phyloP scores from a whole-genome alignment of 805 yeast species.

The Hanseniaspora hatyaiensis region DNA sequence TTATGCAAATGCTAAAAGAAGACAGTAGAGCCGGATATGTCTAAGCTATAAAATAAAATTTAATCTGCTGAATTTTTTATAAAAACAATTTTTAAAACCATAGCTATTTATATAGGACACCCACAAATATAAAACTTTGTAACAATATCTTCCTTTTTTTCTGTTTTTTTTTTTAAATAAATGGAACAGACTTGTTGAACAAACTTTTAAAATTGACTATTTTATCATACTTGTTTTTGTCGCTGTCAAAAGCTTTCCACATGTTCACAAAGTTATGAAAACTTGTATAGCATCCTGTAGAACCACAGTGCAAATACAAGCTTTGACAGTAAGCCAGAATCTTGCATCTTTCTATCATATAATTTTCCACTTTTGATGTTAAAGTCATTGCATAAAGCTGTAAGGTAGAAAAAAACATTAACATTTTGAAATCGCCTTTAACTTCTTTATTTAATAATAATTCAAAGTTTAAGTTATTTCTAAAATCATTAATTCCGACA shows the following conservation, averaged over 20 bases:
- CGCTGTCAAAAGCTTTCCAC: conserved; percentile 8
- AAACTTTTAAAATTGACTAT: not conserved
- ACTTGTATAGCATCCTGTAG: conserved; percentile 16
- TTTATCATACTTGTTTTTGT: not conserved
- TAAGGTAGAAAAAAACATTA: conserved; percentile 18
- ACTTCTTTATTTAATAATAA: conserved; percentile 15
- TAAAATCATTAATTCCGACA: not conserved
- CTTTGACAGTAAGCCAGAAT: conserved; percentile 16
- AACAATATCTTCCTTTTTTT: not conserved
- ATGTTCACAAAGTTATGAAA: conserved; percentile 1
- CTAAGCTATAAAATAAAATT: too few relatives aligned
- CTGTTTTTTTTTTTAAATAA: not conserved
- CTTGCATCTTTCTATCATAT: conserved; percentile 14
- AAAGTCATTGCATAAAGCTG: conserved; percentile 16
- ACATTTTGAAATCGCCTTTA: conserved; percentile 16
- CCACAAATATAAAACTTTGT: too few relatives aligned
- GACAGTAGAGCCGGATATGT: conserved; percentile 27
- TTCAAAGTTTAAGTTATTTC: not conserved
- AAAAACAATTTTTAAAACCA: not conserved
- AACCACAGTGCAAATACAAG: conserved; percentile 17
- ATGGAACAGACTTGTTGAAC: conserved; percentile 11
- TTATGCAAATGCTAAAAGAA: conserved; percentile 33
- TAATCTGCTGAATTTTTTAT: too few relatives aligned
- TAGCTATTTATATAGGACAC: not conserved
- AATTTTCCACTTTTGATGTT: not conserved